Conservation (phyloP, 441 rosid genomes). For the Macaranga tanarius region DNA sequence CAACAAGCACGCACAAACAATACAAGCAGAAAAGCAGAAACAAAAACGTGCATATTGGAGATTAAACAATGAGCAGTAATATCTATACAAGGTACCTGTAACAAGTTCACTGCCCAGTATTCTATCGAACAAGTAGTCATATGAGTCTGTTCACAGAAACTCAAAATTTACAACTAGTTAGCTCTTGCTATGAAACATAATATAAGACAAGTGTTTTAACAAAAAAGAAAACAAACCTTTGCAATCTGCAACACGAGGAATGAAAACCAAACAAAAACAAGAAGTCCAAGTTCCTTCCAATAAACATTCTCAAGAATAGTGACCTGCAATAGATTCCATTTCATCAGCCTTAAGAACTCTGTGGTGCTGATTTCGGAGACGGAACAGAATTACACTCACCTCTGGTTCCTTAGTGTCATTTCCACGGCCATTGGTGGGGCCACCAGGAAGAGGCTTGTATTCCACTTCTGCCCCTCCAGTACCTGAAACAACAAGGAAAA, state of each 20-base stretch:
- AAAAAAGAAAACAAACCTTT: conserved; percentile 36
- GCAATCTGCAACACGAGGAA: conserved; percentile 49
- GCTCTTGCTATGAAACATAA: conserved; percentile 10
- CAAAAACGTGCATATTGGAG: background rate
- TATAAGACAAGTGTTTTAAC: background rate
- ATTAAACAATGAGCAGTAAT: conserved; percentile 7
- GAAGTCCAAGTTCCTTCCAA: conserved; percentile 64
- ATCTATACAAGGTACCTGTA: conserved; percentile 41
- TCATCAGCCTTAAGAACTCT: conserved; percentile 22
- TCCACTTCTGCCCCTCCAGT: conserved; percentile 31
- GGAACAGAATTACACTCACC: conserved; percentile 28
- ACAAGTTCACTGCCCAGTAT: conserved; percentile 54
- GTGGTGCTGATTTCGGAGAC: conserved; percentile 5
- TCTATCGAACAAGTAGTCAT: conserved; percentile 43
- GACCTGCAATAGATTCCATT: conserved; percentile 38
- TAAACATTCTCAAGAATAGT: conserved; percentile 45
- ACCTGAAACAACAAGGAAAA: conserved; percentile 28
- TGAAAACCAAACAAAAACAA: conserved; percentile 47
- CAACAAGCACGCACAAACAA: too few species aligned
- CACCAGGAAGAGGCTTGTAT: conserved; percentile 38
- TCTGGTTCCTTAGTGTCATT: conserved; percentile 26
- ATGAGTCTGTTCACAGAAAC: conserved; percentile 37
- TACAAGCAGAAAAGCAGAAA: background rate
- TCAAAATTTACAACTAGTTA: background rate
- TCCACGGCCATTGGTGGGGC: conserved; percentile 21